phyloP scores from a whole-genome alignment of 1,139 yeast species.

The Magnusiomyces fungicola region DNA sequence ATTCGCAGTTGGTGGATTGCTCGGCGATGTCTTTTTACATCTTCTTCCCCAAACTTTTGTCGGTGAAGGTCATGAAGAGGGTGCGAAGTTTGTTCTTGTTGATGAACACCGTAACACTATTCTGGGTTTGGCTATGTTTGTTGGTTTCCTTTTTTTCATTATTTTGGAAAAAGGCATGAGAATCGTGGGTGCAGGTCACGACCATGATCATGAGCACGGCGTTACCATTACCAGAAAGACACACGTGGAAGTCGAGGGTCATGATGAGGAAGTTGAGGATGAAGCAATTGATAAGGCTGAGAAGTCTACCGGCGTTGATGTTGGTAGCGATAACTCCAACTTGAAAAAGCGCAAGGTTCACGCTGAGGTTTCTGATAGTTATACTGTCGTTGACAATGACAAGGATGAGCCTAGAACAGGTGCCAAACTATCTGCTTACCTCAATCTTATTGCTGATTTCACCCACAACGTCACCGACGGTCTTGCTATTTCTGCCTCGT shows the following conservation, averaged over 20 bases:
- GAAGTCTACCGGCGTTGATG: slow-evolving; percentile 14
- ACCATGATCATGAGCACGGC: slow-evolving; percentile 31
- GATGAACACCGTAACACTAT: slow-evolving; percentile 43
- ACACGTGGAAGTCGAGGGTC: slow-evolving; percentile 15
- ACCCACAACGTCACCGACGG: slow-evolving; percentile 69
- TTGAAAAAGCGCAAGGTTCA: slow-evolving; percentile 10
- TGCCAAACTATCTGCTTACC: slow-evolving; percentile 44
- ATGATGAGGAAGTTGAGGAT: slow-evolving; percentile 18
- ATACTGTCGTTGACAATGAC: slow-evolving; percentile 8
- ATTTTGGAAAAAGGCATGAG: slow-evolving; percentile 50
- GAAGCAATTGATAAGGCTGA: slow-evolving; percentile 23
- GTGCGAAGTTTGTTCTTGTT: slow-evolving; percentile 38
- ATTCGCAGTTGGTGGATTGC: slow-evolving; percentile 62
- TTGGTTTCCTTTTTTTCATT: slow-evolving; percentile 51
- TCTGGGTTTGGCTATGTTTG: slow-evolving; percentile 46
- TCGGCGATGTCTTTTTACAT: slow-evolving; percentile 64
- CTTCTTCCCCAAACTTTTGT: slow-evolving; percentile 55
- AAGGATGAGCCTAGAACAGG: slow-evolving; percentile 19
- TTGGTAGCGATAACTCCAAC: slow-evolving; percentile 8
- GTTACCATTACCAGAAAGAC: slow-evolving; percentile 32
- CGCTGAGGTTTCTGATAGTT: slow-evolving; percentile 13
- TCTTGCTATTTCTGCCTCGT: slow-evolving; percentile 58
- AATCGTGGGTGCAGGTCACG: slow-evolving; percentile 39
- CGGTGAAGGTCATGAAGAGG: slow-evolving; percentile 41
- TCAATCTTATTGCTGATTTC: slow-evolving; percentile 58